These are phyloP conservation scores for Dissoconium aciculare DNA, from an alignment of 2,329 filamentous ascomycete genomes.

Conservation along the genomic window DNA sequence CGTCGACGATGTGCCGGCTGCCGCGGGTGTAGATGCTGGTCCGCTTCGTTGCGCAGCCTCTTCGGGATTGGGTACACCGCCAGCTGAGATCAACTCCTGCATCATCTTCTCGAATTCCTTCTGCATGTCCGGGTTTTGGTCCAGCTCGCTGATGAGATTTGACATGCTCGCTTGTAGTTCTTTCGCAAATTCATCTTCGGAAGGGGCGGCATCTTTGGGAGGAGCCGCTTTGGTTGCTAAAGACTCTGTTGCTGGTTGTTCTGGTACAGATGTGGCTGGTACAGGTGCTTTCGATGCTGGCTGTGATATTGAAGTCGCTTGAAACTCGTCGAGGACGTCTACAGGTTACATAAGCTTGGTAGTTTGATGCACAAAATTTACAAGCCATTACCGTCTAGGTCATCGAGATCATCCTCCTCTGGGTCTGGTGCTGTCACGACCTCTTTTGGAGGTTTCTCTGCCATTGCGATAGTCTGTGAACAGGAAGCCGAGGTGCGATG, in stretches of 20 bases:
- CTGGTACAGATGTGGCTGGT: conserved; percentile 27
- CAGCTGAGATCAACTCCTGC: conserved; percentile 38
- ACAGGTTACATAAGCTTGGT: conserved; percentile 5
- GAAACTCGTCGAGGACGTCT: conserved; percentile 93
- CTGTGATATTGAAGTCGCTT: conserved; percentile 41
- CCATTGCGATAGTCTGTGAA: conserved; percentile 13
- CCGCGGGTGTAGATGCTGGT: conserved; percentile 15
- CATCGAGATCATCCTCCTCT: conserved; percentile 82
- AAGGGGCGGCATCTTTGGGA: conserved; percentile 17
- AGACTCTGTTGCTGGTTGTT: conserved; percentile 21
- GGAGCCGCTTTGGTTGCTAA: conserved; percentile 8
- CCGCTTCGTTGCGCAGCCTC: conserved; percentile 20
- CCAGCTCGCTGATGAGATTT: conserved; percentile 58
- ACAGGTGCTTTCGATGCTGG: conserved; percentile 18
- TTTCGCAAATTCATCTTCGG: conserved; percentile 64
- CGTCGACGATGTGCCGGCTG: conserved; percentile 9
- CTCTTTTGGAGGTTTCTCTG: conserved; percentile 16
- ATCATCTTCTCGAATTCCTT: conserved; percentile 51
- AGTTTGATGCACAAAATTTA: conserved; percentile 10
- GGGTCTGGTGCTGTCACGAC: conserved; percentile 50
- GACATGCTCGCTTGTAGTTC: conserved; percentile 87
- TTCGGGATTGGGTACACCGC: conserved; percentile 24
- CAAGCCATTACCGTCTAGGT: conserved; percentile 57
- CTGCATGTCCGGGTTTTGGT: conserved; percentile 50
- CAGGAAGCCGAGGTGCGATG: conserved; percentile 3